Conservation (phyloP, 148 eudicot genomes). For the Chenopodium album region DNA sequence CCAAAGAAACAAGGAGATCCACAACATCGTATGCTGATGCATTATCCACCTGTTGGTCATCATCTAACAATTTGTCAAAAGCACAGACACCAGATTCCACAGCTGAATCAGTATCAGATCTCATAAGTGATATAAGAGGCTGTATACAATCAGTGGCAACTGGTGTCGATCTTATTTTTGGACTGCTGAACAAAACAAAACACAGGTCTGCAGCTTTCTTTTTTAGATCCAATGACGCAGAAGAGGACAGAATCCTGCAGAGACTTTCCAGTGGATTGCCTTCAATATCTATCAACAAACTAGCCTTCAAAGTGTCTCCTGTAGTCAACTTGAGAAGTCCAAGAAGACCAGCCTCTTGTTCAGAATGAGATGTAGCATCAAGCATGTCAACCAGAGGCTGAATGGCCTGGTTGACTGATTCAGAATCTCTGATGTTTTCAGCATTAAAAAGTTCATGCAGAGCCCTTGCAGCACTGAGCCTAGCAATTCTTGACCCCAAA, state of each 20-base stretch:
- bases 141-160: conserved; percentile 54
- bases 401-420: conserved; percentile 59
- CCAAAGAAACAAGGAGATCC: conserved; percentile 57
- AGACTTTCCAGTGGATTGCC: conserved; percentile 54
- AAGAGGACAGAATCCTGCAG: conserved; percentile 49
- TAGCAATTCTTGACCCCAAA: conserved; percentile 70
- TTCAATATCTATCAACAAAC: conserved; percentile 48
- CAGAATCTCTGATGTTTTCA: conserved; percentile 60
- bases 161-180: conserved; percentile 49
- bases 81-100: conserved; percentile 74
- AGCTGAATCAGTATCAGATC: conserved; percentile 44
- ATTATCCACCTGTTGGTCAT: conserved; percentile 52
- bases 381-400: conserved; percentile 78
- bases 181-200: conserved; percentile 51
- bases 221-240: conserved; percentile 53
- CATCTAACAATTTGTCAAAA: conserved; percentile 63
- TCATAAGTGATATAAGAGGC: conserved; percentile 57
- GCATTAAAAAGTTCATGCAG: conserved; percentile 63
- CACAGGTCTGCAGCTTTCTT: conserved; percentile 63
- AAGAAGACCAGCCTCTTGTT: conserved; percentile 60
- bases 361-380: conserved; percentile 47
- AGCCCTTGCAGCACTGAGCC: conserved; percentile 74
- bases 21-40: conserved; percentile 50
- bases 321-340: conserved; percentile 57
- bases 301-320: conserved; percentile 44